Percentiles rank a stretch among this genome's conserved stretches.
Conservation (phyloP, 2,329 filamentous ascomycete genomes). For the Blastomyces silverae region DNA sequence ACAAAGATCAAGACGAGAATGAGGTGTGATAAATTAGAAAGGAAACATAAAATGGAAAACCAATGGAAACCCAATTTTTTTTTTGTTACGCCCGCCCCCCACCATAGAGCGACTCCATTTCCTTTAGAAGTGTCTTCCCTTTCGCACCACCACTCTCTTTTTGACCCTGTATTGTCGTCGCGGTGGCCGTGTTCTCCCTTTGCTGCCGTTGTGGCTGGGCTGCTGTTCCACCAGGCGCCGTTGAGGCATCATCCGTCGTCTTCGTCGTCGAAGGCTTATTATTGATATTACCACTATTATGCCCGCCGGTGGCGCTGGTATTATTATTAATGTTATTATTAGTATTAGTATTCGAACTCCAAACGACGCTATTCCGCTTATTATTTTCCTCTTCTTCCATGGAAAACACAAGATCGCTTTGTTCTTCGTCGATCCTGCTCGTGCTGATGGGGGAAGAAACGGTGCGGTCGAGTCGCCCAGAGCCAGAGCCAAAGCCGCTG, state of each 20-base stretch:
- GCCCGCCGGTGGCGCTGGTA: slow-evolving; percentile 24
- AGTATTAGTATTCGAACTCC: slow-evolving; percentile 25
- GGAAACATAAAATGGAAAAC: slow-evolving; percentile 17
- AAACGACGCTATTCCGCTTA: slow-evolving; percentile 36
- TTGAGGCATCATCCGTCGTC: slow-evolving; percentile 12
- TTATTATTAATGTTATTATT: slow-evolving; percentile 15
- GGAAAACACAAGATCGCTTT: slow-evolving; percentile 44
- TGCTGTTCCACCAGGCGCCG: not conserved
- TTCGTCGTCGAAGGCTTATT: slow-evolving; percentile 21
- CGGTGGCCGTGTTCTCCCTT: not conserved
- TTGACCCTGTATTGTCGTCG: not conserved
- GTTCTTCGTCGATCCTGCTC: slow-evolving; percentile 45
- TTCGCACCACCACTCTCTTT: slow-evolving; percentile 14
- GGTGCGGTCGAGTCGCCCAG: slow-evolving; percentile 36
- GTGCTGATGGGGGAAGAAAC: slow-evolving; percentile 43
- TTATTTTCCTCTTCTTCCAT: slow-evolving; percentile 48
- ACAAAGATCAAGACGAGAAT: slow-evolving; percentile 4
- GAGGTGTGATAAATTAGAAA: slow-evolving; percentile 18
- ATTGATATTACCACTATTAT: slow-evolving; percentile 25
- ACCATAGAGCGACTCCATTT: slow-evolving; percentile 19
- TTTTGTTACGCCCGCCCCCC: slow-evolving; percentile 3
- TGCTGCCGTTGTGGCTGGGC: not conserved
- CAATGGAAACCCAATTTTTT: not conserved
- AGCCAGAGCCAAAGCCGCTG: slow-evolving; percentile 20
- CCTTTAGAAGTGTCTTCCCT: slow-evolving; percentile 14